These are phyloP conservation scores for Yarrowia sp. DNA, from an alignment of 805 yeast genomes.

Conservation along the genomic window DNA sequence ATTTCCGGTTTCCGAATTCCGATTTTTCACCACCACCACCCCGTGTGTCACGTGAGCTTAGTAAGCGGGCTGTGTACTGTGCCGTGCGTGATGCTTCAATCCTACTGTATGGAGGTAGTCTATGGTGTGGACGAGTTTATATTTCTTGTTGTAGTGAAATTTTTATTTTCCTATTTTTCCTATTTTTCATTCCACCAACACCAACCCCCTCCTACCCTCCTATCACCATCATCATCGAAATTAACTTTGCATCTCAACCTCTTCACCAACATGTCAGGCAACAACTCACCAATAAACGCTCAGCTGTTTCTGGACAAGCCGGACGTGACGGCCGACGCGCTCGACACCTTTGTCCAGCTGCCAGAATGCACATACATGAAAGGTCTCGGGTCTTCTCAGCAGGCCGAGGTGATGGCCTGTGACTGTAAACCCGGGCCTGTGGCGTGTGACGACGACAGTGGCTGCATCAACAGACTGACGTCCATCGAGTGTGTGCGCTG, in stretches of 20 bases:
- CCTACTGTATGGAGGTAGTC: no score
- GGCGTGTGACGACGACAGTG: conserved; percentile 84
- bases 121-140: no score
- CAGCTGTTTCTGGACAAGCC: conserved; percentile 32
- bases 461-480: conserved; percentile 89
- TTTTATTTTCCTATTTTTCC: no score
- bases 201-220: background rate
- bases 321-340: conserved; percentile 70
- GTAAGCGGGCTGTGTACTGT: no score
- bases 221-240: background rate
- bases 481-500: conserved; percentile 87
- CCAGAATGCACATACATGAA: conserved; percentile 62
- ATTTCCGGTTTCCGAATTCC: no score
- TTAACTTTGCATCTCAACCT: no score
- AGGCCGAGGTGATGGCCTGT: conserved; percentile 84
- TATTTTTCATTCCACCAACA: background rate
- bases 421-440: conserved; percentile 64
- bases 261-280: conserved; percentile 3
- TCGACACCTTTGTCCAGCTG: conserved; percentile 53
- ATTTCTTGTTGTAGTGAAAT: no score
- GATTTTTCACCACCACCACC: no score
- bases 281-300: conserved; percentile 23
- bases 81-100: no score
- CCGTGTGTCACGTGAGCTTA: no score
- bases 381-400: conserved; percentile 65